Evolutionary conservation across 1,139 yeast species (phyloP).

Genomic region (Spencermartinsiella ligniputridi): DNA sequence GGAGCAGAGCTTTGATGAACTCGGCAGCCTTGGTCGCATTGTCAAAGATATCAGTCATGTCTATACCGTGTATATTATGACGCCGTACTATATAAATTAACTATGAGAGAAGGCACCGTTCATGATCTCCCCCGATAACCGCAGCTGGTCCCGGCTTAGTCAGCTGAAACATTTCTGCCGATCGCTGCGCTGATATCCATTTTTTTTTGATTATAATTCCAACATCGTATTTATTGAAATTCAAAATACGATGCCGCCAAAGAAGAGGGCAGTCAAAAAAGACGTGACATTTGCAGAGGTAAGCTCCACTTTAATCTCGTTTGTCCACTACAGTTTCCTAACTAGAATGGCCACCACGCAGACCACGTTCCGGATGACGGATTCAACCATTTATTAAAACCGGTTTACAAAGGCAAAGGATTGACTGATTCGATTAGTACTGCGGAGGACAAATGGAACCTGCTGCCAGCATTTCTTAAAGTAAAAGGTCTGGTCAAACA

Average conservation of each 20-base stretch:
- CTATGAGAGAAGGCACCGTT: no score
- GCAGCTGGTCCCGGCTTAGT: no score
- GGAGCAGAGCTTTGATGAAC: conserved; percentile 23
- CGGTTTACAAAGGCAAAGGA: conserved; percentile 79
- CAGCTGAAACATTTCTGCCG: no score
- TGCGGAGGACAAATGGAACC: conserved; percentile 91
- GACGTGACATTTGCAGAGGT: not conserved
- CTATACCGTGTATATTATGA: no score
- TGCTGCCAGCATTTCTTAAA: conserved; percentile 89
- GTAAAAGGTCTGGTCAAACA: conserved; percentile 96
- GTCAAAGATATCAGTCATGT: conserved; percentile 11
- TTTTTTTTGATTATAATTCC: no score
- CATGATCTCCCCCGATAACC: no score
- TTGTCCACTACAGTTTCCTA: not conserved
- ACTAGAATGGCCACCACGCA: not conserved
- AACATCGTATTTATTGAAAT: no score
- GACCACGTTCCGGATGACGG: conserved; percentile 16
- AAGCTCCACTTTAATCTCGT: not conserved
- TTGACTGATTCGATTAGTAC: conserved; percentile 85
- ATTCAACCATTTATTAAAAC: conserved; percentile 72
- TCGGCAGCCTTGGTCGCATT: conserved; percentile 25
- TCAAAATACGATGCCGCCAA: not conserved
- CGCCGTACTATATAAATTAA: no score
- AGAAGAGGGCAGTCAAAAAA: not conserved
- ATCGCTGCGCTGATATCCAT: no score